phyloP scores from a whole-genome alignment of 2,329 filamentous ascomycete species.

The Coniochaeta ligniaria region DNA sequence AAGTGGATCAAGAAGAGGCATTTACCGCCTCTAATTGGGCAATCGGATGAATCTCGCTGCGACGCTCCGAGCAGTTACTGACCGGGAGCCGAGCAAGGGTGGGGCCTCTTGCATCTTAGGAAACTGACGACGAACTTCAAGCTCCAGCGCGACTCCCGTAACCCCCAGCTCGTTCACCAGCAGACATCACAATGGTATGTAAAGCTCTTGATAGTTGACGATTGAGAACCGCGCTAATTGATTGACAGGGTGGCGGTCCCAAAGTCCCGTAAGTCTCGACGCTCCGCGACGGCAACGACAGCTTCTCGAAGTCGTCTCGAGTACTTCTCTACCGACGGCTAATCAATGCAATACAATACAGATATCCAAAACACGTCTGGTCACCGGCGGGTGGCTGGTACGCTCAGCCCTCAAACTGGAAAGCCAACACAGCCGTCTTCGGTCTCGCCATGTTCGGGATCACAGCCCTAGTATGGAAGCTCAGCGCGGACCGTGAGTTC shows the following conservation, averaged over 20 bases:
- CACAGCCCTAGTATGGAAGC: constrained; percentile 57
- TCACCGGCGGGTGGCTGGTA: constrained; percentile 98
- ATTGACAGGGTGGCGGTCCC: constrained; percentile 3
- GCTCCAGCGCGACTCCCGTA: background rate
- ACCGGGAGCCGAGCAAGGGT: background rate
- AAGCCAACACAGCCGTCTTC: constrained; percentile 62
- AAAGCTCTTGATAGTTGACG: background rate
- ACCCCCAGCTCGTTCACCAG: background rate
- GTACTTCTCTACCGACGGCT: background rate
- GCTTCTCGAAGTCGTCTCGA: background rate
- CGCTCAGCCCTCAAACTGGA: constrained; percentile 90
- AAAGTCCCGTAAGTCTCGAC: constrained; percentile 19
- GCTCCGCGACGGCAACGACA: background rate
- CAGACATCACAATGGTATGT: constrained; percentile 2
- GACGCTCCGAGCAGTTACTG: background rate
- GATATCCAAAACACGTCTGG: constrained; percentile 99
- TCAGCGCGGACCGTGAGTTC: constrained; percentile 67
- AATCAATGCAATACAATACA: constrained; percentile 28
- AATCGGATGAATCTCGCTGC: background rate
- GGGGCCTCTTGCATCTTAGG: background rate
- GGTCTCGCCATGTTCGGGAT: constrained; percentile 46
- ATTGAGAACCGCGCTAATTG: background rate
- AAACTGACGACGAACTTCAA: constrained; percentile 1
- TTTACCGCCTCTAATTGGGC: background rate
- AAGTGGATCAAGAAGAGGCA: background rate